Evolutionary conservation across 768 basidiomycete species (phyloP), one percentile per base, ranked within the genome.

Genomic region (Dacryopinax spathularia): DNA sequence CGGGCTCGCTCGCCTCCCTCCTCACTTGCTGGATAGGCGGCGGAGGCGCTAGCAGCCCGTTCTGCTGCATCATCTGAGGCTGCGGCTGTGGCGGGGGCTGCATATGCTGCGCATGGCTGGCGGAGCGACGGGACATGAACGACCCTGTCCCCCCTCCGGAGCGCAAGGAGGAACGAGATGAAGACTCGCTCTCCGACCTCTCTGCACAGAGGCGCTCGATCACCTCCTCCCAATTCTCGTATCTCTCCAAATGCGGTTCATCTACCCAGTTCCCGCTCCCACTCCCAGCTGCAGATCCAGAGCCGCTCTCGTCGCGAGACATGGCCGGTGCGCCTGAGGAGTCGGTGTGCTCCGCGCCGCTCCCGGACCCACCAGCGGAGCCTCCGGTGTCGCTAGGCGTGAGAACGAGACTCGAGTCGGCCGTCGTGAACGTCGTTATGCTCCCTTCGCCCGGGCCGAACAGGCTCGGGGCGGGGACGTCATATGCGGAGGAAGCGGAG

Each of bases 181-280:
- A 37, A 37, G 36, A 10, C n/a, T 37, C 36, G 48, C 48, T 56
- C 29, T 56, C 48, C 5, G 39, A 41, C 18, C 48, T 22, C 18
- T 56, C 48, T 20, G 48, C 48, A 20, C 48, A 56, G 6, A 56
- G 48, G 22, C 48, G 48, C 29, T 56, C 48, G 48, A 56, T 56
- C 25, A 56, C 48, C 29, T 56, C 48, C 29, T 56, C 48, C 48
- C 48, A 56, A 29, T 56, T 56, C 48, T 56, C 48, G 48, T 56
- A 56, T 22, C 48, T 56, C 25, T 56, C 48, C 48, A 56, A 15
- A 9, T 31, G 48, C 15, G 48, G 48, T 20, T 27, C n/a, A n/a
- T n/a, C 48, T 10, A 56, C 48, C 48, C 48, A 56, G 48, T 56
- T 56, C 5, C n/a, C 36, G 36, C n/a, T 37, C 12, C n/a, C 36